Evolutionary conservation across 495 filamentous ascomycete species (phyloP).

Genomic region (Articulospora tetracladia): DNA sequence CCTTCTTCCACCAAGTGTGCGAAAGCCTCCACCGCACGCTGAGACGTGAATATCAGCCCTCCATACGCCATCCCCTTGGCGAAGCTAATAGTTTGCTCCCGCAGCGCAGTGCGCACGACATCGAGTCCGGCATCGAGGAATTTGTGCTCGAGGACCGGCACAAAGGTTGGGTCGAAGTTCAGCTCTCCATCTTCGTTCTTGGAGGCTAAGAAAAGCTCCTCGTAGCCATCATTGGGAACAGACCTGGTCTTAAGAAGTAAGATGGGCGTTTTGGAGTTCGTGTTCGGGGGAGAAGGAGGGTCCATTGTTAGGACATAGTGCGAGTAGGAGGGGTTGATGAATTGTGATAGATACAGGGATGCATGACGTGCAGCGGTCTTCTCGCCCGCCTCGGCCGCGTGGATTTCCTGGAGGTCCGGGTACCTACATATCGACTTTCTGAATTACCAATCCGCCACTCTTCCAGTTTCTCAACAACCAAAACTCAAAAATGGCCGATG

Average conservation of each 20-base stretch:
- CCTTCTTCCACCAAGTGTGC: constrained; percentile 54
- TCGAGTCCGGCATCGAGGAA: constrained; percentile 41
- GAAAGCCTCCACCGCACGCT: constrained; percentile 89
- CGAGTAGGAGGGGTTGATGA: constrained; percentile 2
- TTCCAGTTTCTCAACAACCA: background rate
- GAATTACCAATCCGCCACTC: background rate
- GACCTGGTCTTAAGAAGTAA: constrained; percentile 88
- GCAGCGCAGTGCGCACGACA: constrained; percentile 32
- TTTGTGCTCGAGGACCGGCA: constrained; percentile 80
- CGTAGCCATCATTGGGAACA: constrained; percentile 72
- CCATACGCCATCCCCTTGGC: constrained; percentile 49
- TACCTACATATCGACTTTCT: background rate
- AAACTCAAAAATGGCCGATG: constrained; percentile 23
- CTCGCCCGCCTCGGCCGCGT: background rate
- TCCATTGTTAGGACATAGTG: constrained; percentile 19
- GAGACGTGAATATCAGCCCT: constrained; percentile 89
- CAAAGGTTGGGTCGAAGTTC: constrained; percentile 54
- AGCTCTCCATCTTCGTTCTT: constrained; percentile 30
- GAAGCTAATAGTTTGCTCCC: constrained; percentile 27
- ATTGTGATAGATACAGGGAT: background rate
- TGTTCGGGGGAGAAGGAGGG: background rate
- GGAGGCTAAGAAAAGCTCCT: constrained; percentile 59
- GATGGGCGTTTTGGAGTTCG: constrained; percentile 46
- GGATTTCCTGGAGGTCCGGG: background rate
- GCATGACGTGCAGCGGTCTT: background rate